Base-by-base conservation (phyloP, 1,284 basidiomycete species). In the Ganoderma resinaceum region DNA sequence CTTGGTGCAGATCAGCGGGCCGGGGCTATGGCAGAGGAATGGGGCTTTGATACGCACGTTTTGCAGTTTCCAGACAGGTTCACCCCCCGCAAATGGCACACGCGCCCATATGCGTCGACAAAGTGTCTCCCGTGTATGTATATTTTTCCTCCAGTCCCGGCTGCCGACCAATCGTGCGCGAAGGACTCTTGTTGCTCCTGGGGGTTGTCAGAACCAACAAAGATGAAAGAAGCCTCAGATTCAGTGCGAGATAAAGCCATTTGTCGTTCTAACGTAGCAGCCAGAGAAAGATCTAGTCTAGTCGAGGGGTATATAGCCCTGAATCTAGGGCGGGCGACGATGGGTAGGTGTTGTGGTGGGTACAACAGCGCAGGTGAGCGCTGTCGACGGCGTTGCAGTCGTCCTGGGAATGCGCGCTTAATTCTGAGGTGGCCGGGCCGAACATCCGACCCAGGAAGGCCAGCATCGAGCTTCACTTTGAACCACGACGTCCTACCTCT, bases 51-150 rank as follows among this genome's bases (percentile, higher is more conserved):
- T 49, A 65, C 93, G 70, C 78, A 96, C 95, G 89, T 89, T 83
- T 97, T 97, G 71, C 87, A 90, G n/a, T 86, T 87, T 2, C 92
- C 94, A 18, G 92, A 89, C 57, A 96, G 78, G 77, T 97, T 97
- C 35, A 93, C 94, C 6, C 95, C 95, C 66, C 94, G 83, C 61
- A 95, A 82, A 65, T 83, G 85, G 74, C 95, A 91, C 9, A 95
- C 89, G 61, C 95, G 87, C 7, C 93, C 94, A 71, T 89, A 87
- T 1, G 80, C 81, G 78, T 97, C 95, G 7, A 95, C 81, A 71
- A 96, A 93, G 77, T 96, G 88, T 20, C 91, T 83, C 0, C 93
- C 95, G 69, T 87, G 86, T 0, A 84, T 81, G 49, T 79, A 78
- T 20, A 95, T 74, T n/a, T 78, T 78, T 18, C 87, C 87, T 14